These are phyloP conservation scores for Salvia miltiorrhiza DNA, from an alignment of 257 asterid genomes.

Conservation along the genomic window DNA sequence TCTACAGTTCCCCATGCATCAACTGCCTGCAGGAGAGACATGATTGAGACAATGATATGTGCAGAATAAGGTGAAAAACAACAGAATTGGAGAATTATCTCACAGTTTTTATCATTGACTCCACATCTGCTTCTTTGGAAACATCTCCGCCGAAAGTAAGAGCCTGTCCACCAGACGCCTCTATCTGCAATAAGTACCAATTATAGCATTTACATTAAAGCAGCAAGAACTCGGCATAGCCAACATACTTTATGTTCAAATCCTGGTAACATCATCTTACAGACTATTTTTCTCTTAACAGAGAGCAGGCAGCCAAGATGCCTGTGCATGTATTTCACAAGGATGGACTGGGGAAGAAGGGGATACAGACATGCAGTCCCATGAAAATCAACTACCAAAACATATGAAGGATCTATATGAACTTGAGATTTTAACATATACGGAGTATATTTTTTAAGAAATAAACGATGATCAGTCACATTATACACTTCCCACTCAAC, in stretches of 20 bases:
- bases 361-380: background rate
- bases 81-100: slow-evolving; percentile 19
- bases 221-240: background rate
- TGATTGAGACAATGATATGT: slow-evolving; percentile 22
- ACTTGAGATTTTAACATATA: background rate
- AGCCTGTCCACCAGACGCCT: slow-evolving; percentile 85
- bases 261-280: background rate
- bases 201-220: background rate
- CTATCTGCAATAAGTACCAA: slow-evolving; percentile 55
- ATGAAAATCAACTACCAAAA: background rate
- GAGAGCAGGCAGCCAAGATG: background rate
- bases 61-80: background rate
- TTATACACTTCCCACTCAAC: background rate
- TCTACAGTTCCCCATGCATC: slow-evolving; percentile 95
- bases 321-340: background rate
- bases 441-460: background rate
- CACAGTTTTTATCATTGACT: slow-evolving; percentile 89
- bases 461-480: background rate
- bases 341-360: background rate
- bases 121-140: slow-evolving; percentile 90
- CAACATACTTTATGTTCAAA: background rate
- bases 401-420: background rate
- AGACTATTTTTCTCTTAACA: background rate
- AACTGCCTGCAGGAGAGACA: slow-evolving; percentile 62
- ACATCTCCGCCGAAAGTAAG: slow-evolving; percentile 92